A percentile compares a stretch with the other conserved stretches of the same genome.
Evolutionary conservation across 306 rosid genomes (phyloP).

Genomic region (Ochetophila trinervis): DNA sequence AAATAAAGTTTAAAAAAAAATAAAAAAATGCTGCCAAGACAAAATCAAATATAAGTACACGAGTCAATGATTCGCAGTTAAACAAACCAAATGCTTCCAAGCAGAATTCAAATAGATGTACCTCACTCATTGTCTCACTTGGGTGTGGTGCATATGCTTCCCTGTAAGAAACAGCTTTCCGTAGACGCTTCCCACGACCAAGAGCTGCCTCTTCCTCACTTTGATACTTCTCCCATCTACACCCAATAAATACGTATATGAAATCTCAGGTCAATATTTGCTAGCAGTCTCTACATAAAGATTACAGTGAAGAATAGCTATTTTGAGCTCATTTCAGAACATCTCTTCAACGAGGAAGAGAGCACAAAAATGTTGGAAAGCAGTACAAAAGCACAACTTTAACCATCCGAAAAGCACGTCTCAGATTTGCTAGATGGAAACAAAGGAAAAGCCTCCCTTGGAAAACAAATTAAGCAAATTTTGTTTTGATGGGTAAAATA

Average conservation of each 20-base stretch:
- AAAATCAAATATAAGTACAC: too few relatives aligned
- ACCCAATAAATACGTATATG: conserved; percentile 26
- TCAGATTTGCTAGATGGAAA: too few relatives aligned
- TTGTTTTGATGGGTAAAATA: too few relatives aligned
- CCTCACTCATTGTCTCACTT: conserved; percentile 76
- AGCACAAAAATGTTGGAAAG: too few relatives aligned
- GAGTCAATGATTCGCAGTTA: not conserved
- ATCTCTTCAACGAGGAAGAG: too few relatives aligned
- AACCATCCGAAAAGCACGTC: too few relatives aligned
- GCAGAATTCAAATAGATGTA: conserved; percentile 36
- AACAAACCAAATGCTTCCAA: conserved; percentile 21
- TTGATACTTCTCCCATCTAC: conserved; percentile 96
- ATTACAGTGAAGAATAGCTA: not conserved
- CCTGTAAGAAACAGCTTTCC: conserved; percentile 95
- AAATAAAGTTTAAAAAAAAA: too few relatives aligned
- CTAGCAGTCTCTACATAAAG: conserved; percentile 24
- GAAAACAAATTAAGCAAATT: too few relatives aligned
- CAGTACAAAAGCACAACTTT: too few relatives aligned
- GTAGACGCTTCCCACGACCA: conserved; percentile 96
- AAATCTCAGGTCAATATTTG: conserved; percentile 17
- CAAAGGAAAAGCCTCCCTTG: too few relatives aligned
- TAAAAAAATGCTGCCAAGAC: too few relatives aligned
- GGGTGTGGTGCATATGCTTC: conserved; percentile 92
- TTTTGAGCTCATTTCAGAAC: not conserved
- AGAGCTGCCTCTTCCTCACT: conserved; percentile 96